Percentiles rank a stretch among this genome's conserved stretches.
phyloP scores from a whole-genome alignment of 352 stramenopile genomes.

The Phytophthora agathidicida region DNA sequence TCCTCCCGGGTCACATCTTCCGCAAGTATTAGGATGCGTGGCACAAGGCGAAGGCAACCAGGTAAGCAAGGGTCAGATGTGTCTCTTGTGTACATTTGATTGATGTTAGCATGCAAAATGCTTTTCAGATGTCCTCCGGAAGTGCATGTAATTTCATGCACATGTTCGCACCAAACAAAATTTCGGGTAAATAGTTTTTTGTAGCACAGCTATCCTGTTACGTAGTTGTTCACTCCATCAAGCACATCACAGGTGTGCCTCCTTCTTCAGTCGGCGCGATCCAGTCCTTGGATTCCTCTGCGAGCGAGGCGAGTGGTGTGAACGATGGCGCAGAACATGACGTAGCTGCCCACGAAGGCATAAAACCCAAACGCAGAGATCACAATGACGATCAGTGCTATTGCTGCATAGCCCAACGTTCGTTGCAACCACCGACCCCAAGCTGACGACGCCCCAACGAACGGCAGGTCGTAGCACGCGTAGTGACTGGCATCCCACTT shows the following conservation, averaged over 20 bases:
- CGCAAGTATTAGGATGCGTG: conserved; percentile 56
- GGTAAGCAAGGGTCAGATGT: conserved; percentile 9
- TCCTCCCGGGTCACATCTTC: conserved; percentile 81
- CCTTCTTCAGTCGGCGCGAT: not conserved
- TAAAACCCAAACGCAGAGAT: conserved; percentile 67
- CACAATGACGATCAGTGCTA: conserved; percentile 56
- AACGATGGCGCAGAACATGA: conserved; percentile 33
- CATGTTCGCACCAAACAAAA: not conserved
- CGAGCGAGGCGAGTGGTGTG: conserved; percentile 22
- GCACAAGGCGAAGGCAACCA: not conserved
- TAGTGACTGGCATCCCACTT: conserved; percentile 70
- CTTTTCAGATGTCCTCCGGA: conserved; percentile 4
- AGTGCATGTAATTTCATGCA: conserved; percentile 11
- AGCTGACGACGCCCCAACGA: conserved; percentile 38
- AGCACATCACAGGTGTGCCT: not conserved
- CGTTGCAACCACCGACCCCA: conserved; percentile 47
- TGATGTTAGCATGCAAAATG: conserved; percentile 14
- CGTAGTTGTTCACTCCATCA: too few species aligned
- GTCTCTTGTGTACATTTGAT: conserved; percentile 22
- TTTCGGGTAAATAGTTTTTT: conserved; percentile 2
- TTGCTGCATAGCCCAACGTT: conserved; percentile 48
- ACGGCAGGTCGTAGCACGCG: conserved; percentile 69
- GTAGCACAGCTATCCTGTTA: not conserved
- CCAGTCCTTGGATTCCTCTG: not conserved
- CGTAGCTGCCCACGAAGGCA: conserved; percentile 51